A percentile compares a stretch with the other conserved stretches of the same genome.
Conservation (phyloP, 441 rosid species). For the Bruguiera hainesii region DNA sequence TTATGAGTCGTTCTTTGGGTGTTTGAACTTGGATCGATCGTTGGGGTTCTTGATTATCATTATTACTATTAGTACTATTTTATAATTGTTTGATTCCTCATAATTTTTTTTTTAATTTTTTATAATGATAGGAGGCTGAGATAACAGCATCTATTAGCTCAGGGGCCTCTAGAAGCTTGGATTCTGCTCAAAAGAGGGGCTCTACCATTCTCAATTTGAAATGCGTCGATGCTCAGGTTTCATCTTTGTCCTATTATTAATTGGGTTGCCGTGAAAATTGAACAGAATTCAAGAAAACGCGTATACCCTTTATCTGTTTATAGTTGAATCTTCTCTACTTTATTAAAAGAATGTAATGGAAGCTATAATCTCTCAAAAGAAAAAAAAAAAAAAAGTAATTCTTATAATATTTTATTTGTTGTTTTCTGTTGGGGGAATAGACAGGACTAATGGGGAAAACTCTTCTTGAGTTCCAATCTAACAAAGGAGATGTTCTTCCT, state of each 20-base stretch:
- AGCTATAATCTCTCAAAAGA: neutral
- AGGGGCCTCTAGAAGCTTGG: slow-evolving; percentile 70
- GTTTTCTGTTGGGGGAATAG: slow-evolving; percentile 30
- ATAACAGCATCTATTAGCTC: slow-evolving; percentile 79
- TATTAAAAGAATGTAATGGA: no score
- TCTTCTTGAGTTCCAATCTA: slow-evolving; percentile 85
- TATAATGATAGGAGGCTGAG: slow-evolving; percentile 62
- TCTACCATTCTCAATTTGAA: slow-evolving; percentile 82
- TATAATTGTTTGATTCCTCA: no score
- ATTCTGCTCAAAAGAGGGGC: slow-evolving; percentile 77
- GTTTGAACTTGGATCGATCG: no score
- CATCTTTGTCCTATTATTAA: neutral
- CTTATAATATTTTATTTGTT: slow-evolving; percentile 10
- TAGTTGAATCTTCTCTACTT: no score
- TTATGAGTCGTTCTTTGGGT: no score
- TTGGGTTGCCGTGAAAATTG: neutral
- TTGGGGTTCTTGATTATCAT: no score
- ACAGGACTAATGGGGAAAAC: slow-evolving; percentile 93
- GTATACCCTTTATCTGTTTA: no score
- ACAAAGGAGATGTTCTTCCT: slow-evolving; percentile 93
- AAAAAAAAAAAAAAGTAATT: no score
- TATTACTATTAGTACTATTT: no score
- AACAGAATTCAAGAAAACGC: no score
- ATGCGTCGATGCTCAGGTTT: slow-evolving; percentile 86
- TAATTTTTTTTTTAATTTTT: no score